Base-by-base conservation (phyloP, 805 yeast species). In the Metschnikowia borealis region DNA sequence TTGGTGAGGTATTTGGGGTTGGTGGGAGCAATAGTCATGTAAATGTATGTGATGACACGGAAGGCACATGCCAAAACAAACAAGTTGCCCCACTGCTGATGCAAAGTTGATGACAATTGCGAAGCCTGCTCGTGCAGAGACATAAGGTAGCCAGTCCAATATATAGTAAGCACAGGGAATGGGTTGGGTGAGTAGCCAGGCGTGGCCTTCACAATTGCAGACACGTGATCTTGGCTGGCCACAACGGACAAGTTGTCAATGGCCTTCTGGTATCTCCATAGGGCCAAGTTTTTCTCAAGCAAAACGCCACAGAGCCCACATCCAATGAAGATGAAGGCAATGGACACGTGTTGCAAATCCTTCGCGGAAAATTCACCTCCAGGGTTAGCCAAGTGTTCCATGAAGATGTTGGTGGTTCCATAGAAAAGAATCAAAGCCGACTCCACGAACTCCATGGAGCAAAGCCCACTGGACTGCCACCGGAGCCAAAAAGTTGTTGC, bases 111-210 rank as follows among this genome's bases (percentile, higher is more conserved):
- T 2, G 97, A 84, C 32, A 86, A 77, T 48, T 65, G 73, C 0
- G 94, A 84, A 5, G 91, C 87, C 68, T 94, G 99, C 37, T 82
- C 83, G 68, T 94, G 99, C 67, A 86, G 89, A 1, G 97, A 90
- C 99, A 94, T 94, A 54, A 94, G 75, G 13, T 85, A 78, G 29
- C 99, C 99, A 1, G 98, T 94, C 96, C 97, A 94, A 70, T 88
- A 94, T 33, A 94, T 87, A 2, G 95, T 89, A 56, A 94, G 80
- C 1, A 88, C 83, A 3, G 98, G 97, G 80, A 94, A 89, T 33
- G 97, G 97, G 65, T 94, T 94, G 56, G 96, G 91, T 1, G 96
- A 85, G 66, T 74, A 87, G 0, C 95, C 95, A 1, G 91, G 91
- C 1, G 85, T 68, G 11, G 73, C 72, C 51, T 68, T 70, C 2